Evolutionary conservation across 371 early-diverging fungal species (phyloP), one percentile per base, ranked within the genome.

Genomic region (Smittium culicis): DNA sequence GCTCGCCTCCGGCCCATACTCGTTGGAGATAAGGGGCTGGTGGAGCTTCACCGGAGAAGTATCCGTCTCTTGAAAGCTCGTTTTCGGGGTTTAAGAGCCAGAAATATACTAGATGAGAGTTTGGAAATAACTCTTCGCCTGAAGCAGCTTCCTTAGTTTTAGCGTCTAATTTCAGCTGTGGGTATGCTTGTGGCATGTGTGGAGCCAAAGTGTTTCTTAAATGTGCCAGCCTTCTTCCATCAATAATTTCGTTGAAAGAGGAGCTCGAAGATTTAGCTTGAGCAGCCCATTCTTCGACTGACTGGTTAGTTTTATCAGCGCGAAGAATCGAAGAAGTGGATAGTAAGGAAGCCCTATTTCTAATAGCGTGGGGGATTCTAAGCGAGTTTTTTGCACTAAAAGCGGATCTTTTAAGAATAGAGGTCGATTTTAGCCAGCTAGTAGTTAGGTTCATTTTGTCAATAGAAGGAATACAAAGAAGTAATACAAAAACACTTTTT

Each of bases 1-100:
- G 76, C 20, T 73, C 71, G 1, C 91, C 93, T 14, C 92, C 91
- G 1, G 86, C 92, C 93, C 93, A 93, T 83, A 93, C 84, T 0
- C 94, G 85, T 54, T 84, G 84, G 34, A 76, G 69, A 67, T 83
- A 92, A 0, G 91, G 90, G 5, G 71, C 73, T 0, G 94, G 93
- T 0, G 93, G 93, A 0, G 84, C 78, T 66, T 86, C 86, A 8
- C 79, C 81, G 33, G 80, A 76, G 66, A 86, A 86, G 71, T 90
- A 91, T 0, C 94, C 94, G 70, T 93, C 93, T 1, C 73, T 61
- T 8, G 90, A 85, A 3, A 93, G 79, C 45, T 85, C 78, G 2
- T 55, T 55, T 67, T 90, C 90, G 25, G 77, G 77, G n/a, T 79
- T 76, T 35, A 83, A 79, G 8, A 85, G 85, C 25, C 89, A 90